Evolutionary conservation across 2,329 filamentous ascomycete species (phyloP).

Genomic region (Chrysoporthe puriensis): DNA sequence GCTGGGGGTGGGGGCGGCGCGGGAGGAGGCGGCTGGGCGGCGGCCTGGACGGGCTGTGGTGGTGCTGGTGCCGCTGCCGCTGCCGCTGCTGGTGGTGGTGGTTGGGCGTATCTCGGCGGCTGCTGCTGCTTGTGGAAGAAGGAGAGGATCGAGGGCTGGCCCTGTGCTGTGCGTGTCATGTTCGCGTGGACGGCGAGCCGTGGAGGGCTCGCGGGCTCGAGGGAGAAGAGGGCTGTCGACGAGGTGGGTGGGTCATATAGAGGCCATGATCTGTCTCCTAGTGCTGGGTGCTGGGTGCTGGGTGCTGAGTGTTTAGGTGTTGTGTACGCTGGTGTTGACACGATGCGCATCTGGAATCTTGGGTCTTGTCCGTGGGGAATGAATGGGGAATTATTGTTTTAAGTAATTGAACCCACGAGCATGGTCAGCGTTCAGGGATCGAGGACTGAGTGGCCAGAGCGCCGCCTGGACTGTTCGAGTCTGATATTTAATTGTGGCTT

Average conservation of each 20-base stretch:
- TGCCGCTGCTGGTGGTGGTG: constrained; percentile 36
- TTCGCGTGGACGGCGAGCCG: neutral
- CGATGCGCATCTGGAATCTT: constrained; percentile 5
- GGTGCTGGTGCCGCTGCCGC: constrained; percentile 3
- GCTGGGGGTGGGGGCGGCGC: constrained; percentile 29
- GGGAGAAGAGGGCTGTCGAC: neutral
- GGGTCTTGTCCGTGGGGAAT: neutral
- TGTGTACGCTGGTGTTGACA: constrained; percentile 2
- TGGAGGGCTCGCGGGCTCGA: neutral
- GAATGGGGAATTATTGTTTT: neutral
- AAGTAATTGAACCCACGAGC: too few relatives aligned
- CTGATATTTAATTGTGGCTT: neutral
- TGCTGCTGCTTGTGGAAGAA: constrained; percentile 55
- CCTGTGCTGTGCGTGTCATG: constrained; percentile 5
- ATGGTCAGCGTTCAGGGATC: neutral
- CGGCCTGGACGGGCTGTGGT: constrained; percentile 29
- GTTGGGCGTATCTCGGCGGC: constrained; percentile 48
- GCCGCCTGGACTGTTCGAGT: too few relatives aligned
- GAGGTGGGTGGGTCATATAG: constrained; percentile 14
- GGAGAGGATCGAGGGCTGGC: constrained; percentile 58
- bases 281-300: neutral
- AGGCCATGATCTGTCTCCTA: constrained; percentile 3
- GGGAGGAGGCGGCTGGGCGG: constrained; percentile 31
- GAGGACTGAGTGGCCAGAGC: neutral
- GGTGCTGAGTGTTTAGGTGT: too few relatives aligned